Base-by-base conservation (phyloP, 768 basidiomycete genomes). In the Bullera alba region DNA sequence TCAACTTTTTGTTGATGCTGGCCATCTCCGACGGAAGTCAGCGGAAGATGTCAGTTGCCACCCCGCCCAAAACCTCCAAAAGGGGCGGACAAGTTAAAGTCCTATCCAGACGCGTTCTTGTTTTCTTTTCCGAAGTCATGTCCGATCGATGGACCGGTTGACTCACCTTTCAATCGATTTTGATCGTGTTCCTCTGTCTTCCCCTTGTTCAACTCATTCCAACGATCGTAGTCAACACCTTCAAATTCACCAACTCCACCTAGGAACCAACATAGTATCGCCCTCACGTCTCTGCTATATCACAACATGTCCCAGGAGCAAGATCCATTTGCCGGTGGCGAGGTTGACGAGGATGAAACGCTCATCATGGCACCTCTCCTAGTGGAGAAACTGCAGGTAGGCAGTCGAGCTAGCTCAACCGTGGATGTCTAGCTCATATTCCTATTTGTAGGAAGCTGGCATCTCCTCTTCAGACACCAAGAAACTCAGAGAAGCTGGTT, bases 401-500 rank as follows among this genome's bases (percentile, higher is more conserved):
- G 8, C 12, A 41, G 38, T 41, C 10, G 32, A 34, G 32, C 8
- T 2, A 44, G 42, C 28, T 7, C 17, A 15, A 3, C 12, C 28
- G 22, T 16, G 1, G 22, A 26, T 25, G 38, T 22, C n/a, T 17
- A 22, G 35, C 25, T n/a, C n/a, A n/a, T n/a, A n/a, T n/a, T n/a
- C n/a, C n/a, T n/a, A 45, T 35, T 15, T 28, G 28, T 80, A 91
- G 75, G 91, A 93, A 76, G 82, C 83, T 16, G 93, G 93, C 6
- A 87, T 96, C 56, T 82, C 85, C 41, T 72, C 83, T 25, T 86
- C 88, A 61, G 95, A 97, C 67, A 84, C 92, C 76, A 89, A 92
- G 80, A 97, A 97, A 72, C 83, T 99, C 41, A 73, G 81, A 12
- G 92, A 95, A 44, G 88, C 87, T 26, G 95, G 95, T 12, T 79